These are phyloP conservation scores for Halteria grandinella DNA, from an alignment of 73 alveolate species.

Conservation along the genomic window DNA sequence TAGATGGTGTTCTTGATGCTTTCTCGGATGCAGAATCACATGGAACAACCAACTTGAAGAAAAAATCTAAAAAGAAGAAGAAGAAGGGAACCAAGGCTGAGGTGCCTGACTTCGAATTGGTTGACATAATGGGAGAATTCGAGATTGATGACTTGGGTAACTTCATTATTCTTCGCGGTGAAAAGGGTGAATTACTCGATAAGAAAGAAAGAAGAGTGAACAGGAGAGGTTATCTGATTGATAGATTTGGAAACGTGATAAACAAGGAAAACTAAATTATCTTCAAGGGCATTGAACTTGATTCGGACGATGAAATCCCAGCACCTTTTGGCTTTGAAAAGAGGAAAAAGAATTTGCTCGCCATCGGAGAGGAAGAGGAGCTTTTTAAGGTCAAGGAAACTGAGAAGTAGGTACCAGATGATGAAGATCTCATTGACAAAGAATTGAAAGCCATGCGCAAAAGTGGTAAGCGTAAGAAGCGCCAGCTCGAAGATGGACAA, in stretches of 20 bases:
- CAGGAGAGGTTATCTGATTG: conserved; percentile 68
- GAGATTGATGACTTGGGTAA: conserved; percentile 75
- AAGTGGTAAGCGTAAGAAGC: conserved; percentile 5
- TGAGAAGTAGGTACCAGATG: conserved; percentile 32
- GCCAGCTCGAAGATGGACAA: conserved; percentile 54
- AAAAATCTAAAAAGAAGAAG: conserved; percentile 45
- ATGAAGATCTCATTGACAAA: conserved; percentile 57
- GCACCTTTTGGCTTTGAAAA: conserved; percentile 75
- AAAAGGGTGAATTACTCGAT: conserved; percentile 56
- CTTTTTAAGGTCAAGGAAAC: conserved; percentile 18
- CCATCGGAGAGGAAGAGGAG: conserved; percentile 41
- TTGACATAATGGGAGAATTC: conserved; percentile 78
- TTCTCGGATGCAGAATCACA: conserved; percentile 49
- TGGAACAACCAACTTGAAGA: conserved; percentile 5
- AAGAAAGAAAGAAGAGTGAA: conserved; percentile 62
- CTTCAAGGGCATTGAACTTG: conserved; percentile 63
- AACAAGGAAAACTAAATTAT: conserved; percentile 54
- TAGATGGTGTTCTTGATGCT: conserved; percentile 67
- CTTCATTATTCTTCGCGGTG: conserved; percentile 64
- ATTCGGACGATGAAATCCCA: conserved; percentile 75
- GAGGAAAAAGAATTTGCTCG: conserved; percentile 65
- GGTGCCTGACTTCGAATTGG: conserved; percentile 69
- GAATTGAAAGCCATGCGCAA: conserved; percentile 53
- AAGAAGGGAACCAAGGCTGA: conserved; percentile 61
- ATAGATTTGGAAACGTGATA: conserved; percentile 60